phyloP scores from a whole-genome alignment of 768 basidiomycete species.

The Psilocybe azurescens region DNA sequence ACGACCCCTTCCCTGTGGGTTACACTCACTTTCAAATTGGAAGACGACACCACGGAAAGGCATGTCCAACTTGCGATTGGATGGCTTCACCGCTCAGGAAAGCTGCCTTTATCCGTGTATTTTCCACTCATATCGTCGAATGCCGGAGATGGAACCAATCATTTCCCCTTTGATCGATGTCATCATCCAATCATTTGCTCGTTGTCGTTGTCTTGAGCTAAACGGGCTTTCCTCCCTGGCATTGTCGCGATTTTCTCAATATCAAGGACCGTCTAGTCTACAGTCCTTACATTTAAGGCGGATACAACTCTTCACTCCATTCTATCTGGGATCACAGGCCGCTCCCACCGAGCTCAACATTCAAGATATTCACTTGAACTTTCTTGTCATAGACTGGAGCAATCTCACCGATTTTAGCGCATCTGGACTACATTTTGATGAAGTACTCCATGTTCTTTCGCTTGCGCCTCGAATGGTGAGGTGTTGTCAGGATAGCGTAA shows the following conservation, averaged over 20 bases:
- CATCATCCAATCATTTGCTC: background rate
- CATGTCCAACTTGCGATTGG: constrained; percentile 1
- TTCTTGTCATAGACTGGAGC: background rate
- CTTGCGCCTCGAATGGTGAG: no score
- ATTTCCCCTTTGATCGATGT: background rate
- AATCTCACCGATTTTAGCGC: background rate
- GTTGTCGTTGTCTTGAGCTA: background rate
- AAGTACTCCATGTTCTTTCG: no score
- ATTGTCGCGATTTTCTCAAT: background rate
- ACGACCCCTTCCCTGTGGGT: constrained; percentile 15
- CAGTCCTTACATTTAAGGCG: background rate
- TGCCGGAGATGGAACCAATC: background rate
- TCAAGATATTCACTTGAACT: background rate
- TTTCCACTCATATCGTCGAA: background rate
- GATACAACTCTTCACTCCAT: background rate
- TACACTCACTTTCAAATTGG: background rate
- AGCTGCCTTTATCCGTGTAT: constrained; percentile 8
- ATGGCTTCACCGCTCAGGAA: constrained; percentile 10
- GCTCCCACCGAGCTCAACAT: background rate
- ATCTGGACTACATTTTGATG: background rate
- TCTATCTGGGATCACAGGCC: background rate
- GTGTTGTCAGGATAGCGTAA: no score
- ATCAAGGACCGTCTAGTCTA: background rate
- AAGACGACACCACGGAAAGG: background rate
- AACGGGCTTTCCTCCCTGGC: background rate